Evolutionary conservation across 2,329 filamentous ascomycete genomes (phyloP), one percentile per base, ranked within the genome.

Genomic region (Aspergillus fumigatus): DNA sequence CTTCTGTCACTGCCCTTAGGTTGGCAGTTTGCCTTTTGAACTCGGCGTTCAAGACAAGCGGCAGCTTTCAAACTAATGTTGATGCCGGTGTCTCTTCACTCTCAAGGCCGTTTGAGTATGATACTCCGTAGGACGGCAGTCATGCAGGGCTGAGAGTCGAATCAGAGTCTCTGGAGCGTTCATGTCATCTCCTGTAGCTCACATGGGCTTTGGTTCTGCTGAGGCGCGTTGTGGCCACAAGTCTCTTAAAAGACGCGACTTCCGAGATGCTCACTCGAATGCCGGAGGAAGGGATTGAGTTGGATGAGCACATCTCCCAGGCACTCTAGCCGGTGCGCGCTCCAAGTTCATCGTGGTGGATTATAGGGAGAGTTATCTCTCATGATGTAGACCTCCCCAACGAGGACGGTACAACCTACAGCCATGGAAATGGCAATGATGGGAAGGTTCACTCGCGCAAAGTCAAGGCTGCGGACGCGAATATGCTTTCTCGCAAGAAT

Each of bases 391-490:
- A 89, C 77, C 71, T 89, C 80, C 0, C 82, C 86, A 7, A 87
- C 75, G 9, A 89, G 73, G 0, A 88, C 83, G 0, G 78, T 73
- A 60, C 82, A 84, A 0, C 85, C 86, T 0, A 88, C 81, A 0
- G 79, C 78, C 86, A 89, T 90, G 1, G 86, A 72, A 21, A 88
- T 82, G 1, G 84, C 81, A 61, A 90, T 89, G 48, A 90, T 90
- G 0, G 86, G 86, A 14, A 89, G 67, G 66, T 90, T 90, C 3
- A 87, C 81, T 0, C 84, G 76, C 0, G 85, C 86, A 70, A 90
- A 90, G 25, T 90, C 87, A 3, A 84, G 73, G 0, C 80, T 77
- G 2, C 79, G 73, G 0, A 91, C 86, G 38, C 76, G 79, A 56
- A 91, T 90, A 60, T 88, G 82, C 67, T 90, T 90, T 27, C 86